phyloP scores from a whole-genome alignment of 257 asterid genomes.

The Rehmannia glutinosa region DNA sequence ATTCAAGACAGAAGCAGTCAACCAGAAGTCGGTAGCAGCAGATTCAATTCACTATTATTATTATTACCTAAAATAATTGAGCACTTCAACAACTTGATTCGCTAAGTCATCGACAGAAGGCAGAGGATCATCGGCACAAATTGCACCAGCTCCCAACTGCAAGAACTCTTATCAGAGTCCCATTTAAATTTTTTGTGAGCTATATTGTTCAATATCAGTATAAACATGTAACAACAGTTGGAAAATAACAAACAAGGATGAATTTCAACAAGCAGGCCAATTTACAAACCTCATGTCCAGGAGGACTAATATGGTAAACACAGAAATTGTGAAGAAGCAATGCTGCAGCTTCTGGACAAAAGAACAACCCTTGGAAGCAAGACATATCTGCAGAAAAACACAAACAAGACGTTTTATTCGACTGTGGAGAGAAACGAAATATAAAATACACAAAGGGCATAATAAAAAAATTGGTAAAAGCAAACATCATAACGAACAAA shows the following conservation, averaged over 20 bases:
- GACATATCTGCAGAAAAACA: slow-evolving; percentile 49
- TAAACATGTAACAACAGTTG: background rate
- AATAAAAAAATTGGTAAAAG: background rate
- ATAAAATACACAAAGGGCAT: background rate
- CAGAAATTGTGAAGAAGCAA: slow-evolving; percentile 49
- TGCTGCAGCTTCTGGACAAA: slow-evolving; percentile 42
- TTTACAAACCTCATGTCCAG: slow-evolving; percentile 49
- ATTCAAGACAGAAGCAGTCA: background rate
- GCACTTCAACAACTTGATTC: slow-evolving; percentile 68
- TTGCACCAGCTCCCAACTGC: slow-evolving; percentile 84
- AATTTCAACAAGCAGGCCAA: background rate
- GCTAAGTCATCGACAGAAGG: slow-evolving; percentile 70
- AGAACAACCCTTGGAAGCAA: slow-evolving; percentile 58
- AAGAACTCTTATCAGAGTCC: slow-evolving; percentile 66
- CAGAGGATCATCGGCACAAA: slow-evolving; percentile 40
- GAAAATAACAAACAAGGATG: background rate
- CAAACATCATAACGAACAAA: background rate
- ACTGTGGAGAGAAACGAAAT: background rate
- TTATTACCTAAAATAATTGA: slow-evolving; percentile 69
- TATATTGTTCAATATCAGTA: slow-evolving; percentile 13
- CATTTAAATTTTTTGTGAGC: slow-evolving; percentile 36
- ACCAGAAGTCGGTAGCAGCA: background rate
- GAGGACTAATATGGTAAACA: slow-evolving; percentile 48
- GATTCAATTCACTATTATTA: background rate
- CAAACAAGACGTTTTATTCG: background rate